Percentiles rank a stretch among this genome's conserved stretches.
phyloP scores from a whole-genome alignment of 2,329 filamentous ascomycete species.

The Elsinoe necatrix region DNA sequence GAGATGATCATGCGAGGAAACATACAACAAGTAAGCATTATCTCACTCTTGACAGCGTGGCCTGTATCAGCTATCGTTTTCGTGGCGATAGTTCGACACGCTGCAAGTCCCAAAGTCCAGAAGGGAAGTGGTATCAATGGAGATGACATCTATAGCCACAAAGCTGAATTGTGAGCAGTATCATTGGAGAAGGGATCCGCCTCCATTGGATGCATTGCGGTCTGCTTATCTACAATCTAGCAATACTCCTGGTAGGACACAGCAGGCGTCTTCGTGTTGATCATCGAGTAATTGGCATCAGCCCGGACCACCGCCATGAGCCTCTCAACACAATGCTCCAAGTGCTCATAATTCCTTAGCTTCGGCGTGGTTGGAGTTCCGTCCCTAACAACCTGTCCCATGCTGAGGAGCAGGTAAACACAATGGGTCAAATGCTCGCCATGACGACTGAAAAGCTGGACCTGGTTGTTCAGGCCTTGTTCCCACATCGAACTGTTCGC shows the following conservation, averaged over 20 bases:
- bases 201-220: not conserved
- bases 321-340: slow-evolving; percentile 4
- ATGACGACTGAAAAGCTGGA: slow-evolving; percentile 5
- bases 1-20: too few species aligned
- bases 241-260: slow-evolving; percentile 2
- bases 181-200: not conserved
- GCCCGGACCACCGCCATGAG: not conserved
- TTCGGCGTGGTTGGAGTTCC: not conserved
- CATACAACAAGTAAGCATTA: too few species aligned
- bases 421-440: slow-evolving; percentile 5
- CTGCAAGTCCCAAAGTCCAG: not conserved
- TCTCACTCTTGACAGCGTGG: too few species aligned
- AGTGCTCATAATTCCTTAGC: slow-evolving; percentile 2
- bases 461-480: not conserved
- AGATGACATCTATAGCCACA: not conserved
- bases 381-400: not conserved
- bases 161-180: not conserved
- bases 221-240: not conserved
- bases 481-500: not conserved
- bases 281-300: slow-evolving; percentile 1
- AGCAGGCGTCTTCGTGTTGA: slow-evolving; percentile 1
- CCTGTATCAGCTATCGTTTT: too few species aligned
- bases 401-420: slow-evolving; percentile 1
- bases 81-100: too few species aligned
- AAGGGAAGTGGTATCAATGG: not conserved